Base-by-base conservation (phyloP, 371 early-diverging fungal genomes). In the Dinochytrium kinnereticum region DNA sequence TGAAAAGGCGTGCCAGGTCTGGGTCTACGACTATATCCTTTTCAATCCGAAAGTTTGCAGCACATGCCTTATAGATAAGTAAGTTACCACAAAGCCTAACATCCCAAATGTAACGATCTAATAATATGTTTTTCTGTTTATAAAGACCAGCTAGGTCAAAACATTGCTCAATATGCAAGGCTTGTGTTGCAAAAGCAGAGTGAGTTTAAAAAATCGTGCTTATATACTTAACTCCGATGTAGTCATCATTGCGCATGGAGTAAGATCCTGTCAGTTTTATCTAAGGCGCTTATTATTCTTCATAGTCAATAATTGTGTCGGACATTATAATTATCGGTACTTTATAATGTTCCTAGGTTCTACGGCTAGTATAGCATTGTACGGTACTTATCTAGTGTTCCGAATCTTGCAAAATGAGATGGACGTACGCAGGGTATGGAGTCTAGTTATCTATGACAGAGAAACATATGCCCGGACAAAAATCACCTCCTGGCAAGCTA, bases 281-380 rank as follows among this genome's bases (percentile, higher is more conserved):
- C 36, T 38, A 10, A 31, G 34, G 50, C 64, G 5, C 2, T 44
- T 71, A n/a, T 39, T 44, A 49, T 26, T 30, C 67, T 51, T 28
- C 61, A 0, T 50, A 82, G 82, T 83, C 68, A 86, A 84, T 76
- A 80, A 93, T 90, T 93, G 94, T 76, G 93, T 95, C 55, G 95
- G 95, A 0, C 91, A 92, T 81, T 84, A 80, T 66, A 95, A 95
- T 79, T 92, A 93, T 79, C 89, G 92, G 17, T 92, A 87, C 77
- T 94, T 94, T 81, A 76, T 93, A 36, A 82, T 91, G 64, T 94
- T 94, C 75, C 86, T 94, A 86, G 40, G 72, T n/a, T 64, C 78
- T 0, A 81, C 81, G 2, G 36, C 38, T 36, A 40, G 55, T 15
- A 51, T 82, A 40, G 64, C 74, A 21, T 57, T 69, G 66, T 83